Base-by-base conservation (phyloP, 441 rosid species). In the Arabidopsis lyrata region DNA sequence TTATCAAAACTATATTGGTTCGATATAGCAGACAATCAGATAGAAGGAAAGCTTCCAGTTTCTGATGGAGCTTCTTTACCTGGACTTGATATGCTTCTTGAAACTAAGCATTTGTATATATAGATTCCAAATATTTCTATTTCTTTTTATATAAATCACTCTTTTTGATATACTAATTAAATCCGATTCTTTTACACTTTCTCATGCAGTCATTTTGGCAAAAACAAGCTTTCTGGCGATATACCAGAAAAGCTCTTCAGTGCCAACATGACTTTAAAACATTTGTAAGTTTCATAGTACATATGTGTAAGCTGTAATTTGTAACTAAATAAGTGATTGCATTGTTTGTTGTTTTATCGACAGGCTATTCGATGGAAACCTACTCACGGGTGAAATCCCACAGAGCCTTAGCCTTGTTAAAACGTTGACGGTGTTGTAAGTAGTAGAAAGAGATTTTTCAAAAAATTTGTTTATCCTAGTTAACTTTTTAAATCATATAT, bases 11-110 rank as follows among this genome's bases (percentile, higher is more conserved):
- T 95, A 16, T 75, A 79, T 76, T 90, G 89, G 99, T 67, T 95
- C 27, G 99, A 95, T 81, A 80, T 95, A 65, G 83, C 95, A 15
- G 94, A 88, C 72, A 95, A 95, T 79, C 63, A 68, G 70, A 86
- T 95, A 11, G 75, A 63, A 5, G 99, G 99, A 63, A 0, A 72
- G 2, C 72, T 95, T 68, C 99, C 98, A 5, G 86, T 95, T 45
- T 95, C 98, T 0, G 38, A 31, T 56, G 95, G 81, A 39, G 74
- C 79, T 14, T 57, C 86, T 12, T 63, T 86, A 44, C 86, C 87
- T 64, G 99, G 99, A 44, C 93, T 95, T 54, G 95, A 95, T 76
- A 76, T 76, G 87, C 86, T 95, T 68, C 63, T 78, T 73, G 1
- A 77, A 1, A 56, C 94, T 61, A 63, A 60, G 65, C 99, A 95